Base-by-base conservation (phyloP, 495 filamentous ascomycete genomes). In the Penicillium coprophilum region DNA sequence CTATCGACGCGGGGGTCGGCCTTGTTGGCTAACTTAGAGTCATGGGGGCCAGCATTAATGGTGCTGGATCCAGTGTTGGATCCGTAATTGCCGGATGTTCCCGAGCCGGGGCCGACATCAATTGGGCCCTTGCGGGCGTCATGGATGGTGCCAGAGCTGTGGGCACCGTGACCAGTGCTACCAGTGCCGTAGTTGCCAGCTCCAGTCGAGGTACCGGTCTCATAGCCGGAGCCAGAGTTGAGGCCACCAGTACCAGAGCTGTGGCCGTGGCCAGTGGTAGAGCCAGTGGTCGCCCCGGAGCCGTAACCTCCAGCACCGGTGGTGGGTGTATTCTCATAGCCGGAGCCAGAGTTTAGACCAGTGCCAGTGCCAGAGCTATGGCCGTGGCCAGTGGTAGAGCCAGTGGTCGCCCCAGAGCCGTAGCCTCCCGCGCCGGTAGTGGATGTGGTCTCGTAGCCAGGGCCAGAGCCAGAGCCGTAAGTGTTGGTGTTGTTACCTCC, bases 1-100 rank as follows among this genome's bases (percentile, higher is more conserved):
- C 58, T 65, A 15, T 69, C 80, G 21, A 80, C 70, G 38, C 70
- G 67, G 40, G 82, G 76, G 53, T 83, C 81, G 10, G 71, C 30
- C 45, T 75, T 70, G 61, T 79, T 81, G 48, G 47, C 56, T 30
- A 59, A 40, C 17, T 57, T 57, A 15, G 67, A 53, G 10, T 59
- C 60, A 31, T 53, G 48, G n/a, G 41, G 21, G 20, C 61, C 58
- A 36, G 50, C 30, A 40, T 62, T n/a, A n/a, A n/a, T 62, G 28
- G 24, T 48, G 28, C 27, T 45, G 9, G 60, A 56, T 13, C 50
- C 58, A 50, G 63, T 57, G 21, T 28, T 39, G 21, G 30, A 20
- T 15, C 50, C 50, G 40, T 58, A 53, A 19, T n/a, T 38, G 7
- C 34, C 44, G 6, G 45, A 43, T 15, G 6, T 41, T 10, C 21